Evolutionary conservation across 805 yeast species (phyloP).

Genomic region (Sugiyamaella valdiviana): DNA sequence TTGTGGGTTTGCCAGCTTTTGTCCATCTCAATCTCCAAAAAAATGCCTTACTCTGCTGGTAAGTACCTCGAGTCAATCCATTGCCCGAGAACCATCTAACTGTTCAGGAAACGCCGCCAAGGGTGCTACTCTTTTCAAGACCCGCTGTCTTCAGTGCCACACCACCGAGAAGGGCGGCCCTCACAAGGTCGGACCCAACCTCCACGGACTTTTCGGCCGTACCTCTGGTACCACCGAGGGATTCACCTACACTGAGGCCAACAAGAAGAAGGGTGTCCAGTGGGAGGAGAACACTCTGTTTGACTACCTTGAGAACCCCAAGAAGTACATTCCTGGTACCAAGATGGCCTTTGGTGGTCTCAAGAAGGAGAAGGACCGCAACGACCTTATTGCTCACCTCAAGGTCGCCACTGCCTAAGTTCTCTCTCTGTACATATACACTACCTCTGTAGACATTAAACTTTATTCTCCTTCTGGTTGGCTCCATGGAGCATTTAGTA

Average conservation of each 20-base stretch:
- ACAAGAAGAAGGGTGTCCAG: constrained; percentile 86
- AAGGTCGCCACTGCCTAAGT: constrained; percentile 35
- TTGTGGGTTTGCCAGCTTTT: not conserved
- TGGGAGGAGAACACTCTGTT: constrained; percentile 88
- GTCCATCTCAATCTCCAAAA: not conserved
- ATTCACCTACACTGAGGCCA: constrained; percentile 95
- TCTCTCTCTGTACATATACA: not conserved
- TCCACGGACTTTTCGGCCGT: constrained; percentile 92
- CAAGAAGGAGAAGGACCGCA: constrained; percentile 98
- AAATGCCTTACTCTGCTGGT: constrained; percentile 13
- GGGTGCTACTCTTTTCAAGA: constrained; percentile 98
- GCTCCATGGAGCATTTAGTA: no score
- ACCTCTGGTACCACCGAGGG: constrained; percentile 87
- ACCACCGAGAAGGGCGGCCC: constrained; percentile 94
- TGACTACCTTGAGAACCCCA: constrained; percentile 98
- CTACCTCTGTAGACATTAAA: not conserved
- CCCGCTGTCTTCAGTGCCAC: constrained; percentile 99
- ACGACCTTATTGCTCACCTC: constrained; percentile 88
- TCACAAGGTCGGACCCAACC: constrained; percentile 98
- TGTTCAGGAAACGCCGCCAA: constrained; percentile 67
- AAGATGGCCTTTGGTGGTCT: constrained; percentile 99
- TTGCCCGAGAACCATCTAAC: not conserved
- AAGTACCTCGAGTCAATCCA: constrained; percentile 1
- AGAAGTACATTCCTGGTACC: constrained; percentile 99
- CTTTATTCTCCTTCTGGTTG: not conserved